Evolutionary conservation across 495 filamentous ascomycete species (phyloP).

Genomic region (Aspergillus panamensis): DNA sequence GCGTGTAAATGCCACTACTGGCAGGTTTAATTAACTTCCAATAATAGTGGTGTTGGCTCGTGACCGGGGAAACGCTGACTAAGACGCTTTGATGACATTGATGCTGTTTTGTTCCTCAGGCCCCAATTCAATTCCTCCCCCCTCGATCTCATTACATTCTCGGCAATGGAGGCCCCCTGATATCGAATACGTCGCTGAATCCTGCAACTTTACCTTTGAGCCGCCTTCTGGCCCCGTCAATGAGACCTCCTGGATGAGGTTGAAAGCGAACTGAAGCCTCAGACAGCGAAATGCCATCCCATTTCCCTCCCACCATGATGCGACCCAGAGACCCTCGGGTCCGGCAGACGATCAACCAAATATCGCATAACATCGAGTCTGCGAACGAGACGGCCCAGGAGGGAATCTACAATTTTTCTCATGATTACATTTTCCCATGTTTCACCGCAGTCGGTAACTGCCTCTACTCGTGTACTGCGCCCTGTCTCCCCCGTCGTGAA

Average conservation of each 20-base stretch:
- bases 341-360: slow-evolving; percentile 87
- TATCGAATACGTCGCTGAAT: not conserved
- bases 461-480: slow-evolving; percentile 63
- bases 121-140: too few relatives aligned
- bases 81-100: not conserved
- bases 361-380: slow-evolving; percentile 86
- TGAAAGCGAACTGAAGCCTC: slow-evolving; percentile 3
- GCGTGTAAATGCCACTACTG: too few relatives aligned
- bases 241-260: slow-evolving; percentile 15
- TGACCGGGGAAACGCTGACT: slow-evolving; percentile 12
- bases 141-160: too few relatives aligned
- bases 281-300: not conserved
- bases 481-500: slow-evolving; percentile 70
- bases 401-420: slow-evolving; percentile 81
- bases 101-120: not conserved
- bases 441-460: slow-evolving; percentile 61
- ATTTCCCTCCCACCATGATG: slow-evolving; percentile 41
- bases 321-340: slow-evolving; percentile 85
- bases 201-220: not conserved
- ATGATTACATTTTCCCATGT: slow-evolving; percentile 81
- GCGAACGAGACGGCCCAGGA: slow-evolving; percentile 89
- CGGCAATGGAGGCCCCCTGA: not conserved
- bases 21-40: too few relatives aligned
- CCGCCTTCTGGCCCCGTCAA: slow-evolving; percentile 3
- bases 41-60: not conserved